phyloP scores from a whole-genome alignment of 208 protist genomes.

The Histomonas meleagridis region DNA sequence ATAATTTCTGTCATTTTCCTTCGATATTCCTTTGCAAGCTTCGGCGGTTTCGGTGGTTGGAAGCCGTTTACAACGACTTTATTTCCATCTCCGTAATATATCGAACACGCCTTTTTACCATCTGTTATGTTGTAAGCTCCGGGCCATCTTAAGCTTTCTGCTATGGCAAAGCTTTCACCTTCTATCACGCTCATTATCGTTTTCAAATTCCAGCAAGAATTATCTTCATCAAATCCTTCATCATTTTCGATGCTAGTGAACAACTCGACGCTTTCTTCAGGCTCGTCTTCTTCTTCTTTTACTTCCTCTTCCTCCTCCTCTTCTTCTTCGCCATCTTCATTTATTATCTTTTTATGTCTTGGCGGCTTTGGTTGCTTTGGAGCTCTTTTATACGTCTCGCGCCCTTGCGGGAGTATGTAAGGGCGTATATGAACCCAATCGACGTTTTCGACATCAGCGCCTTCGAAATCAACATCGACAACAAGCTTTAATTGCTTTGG shows the following conservation, averaged over 20 bases:
- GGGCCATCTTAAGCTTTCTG: background rate
- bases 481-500: background rate
- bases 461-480: background rate
- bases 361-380: background rate
- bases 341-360: background rate
- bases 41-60: background rate
- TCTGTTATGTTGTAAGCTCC: constrained; percentile 17
- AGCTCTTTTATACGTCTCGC: background rate
- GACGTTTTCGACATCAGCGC: background rate
- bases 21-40: background rate
- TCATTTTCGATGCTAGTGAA: background rate
- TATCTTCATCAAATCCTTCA: background rate
- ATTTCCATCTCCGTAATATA: background rate
- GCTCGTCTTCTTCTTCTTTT: constrained; percentile 26
- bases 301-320: background rate
- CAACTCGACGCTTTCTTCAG: background rate
- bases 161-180: background rate
- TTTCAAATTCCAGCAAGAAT: background rate
- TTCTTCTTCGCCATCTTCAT: background rate
- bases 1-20: background rate
- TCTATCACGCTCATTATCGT: background rate
- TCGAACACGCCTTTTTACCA: background rate
- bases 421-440: background rate
- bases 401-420: background rate
- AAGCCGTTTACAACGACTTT: background rate